These are phyloP conservation scores for Suillus bovinus DNA, from an alignment of 768 basidiomycete genomes.

Conservation along the genomic window DNA sequence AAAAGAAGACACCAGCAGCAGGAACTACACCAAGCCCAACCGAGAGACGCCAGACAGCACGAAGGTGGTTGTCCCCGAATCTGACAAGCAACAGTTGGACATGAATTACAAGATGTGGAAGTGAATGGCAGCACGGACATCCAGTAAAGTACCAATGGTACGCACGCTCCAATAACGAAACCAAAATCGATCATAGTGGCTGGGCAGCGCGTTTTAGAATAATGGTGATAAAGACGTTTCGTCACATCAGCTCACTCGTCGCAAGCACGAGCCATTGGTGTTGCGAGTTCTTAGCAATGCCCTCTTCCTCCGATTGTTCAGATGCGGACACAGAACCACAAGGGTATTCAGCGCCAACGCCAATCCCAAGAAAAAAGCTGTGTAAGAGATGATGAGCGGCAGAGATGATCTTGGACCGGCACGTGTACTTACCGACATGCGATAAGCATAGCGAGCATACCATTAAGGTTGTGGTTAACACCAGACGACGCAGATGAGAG, in stretches of 20 bases:
- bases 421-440: conserved; percentile 61
- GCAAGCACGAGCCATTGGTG: conserved; percentile 87
- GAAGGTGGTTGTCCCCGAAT: conserved; percentile 76
- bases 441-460: conserved; percentile 75
- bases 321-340: conserved; percentile 87
- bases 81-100: conserved; percentile 33
- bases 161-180: conserved; percentile 77
- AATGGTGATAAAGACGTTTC: conserved; percentile 3
- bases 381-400: background rate
- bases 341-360: conserved; percentile 88
- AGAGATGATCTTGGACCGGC: background rate
- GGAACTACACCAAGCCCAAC: conserved; percentile 84
- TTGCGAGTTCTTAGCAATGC: conserved; percentile 76
- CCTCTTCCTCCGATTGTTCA: conserved; percentile 85
- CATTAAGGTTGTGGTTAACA: conserved; percentile 63
- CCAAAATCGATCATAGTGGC: conserved; percentile 87
- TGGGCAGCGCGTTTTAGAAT: conserved; percentile 26
- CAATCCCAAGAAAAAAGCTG: conserved; percentile 87
- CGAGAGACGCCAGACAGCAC: conserved; percentile 85
- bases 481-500: conserved; percentile 85
- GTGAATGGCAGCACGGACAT: conserved; percentile 51
- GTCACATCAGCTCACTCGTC: conserved; percentile 59
- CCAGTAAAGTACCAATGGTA: conserved; percentile 86
- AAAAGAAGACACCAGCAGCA: conserved; percentile 77
- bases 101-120: background rate